Conservation (phyloP, 805 yeast genomes). For the Candida golubevii region DNA sequence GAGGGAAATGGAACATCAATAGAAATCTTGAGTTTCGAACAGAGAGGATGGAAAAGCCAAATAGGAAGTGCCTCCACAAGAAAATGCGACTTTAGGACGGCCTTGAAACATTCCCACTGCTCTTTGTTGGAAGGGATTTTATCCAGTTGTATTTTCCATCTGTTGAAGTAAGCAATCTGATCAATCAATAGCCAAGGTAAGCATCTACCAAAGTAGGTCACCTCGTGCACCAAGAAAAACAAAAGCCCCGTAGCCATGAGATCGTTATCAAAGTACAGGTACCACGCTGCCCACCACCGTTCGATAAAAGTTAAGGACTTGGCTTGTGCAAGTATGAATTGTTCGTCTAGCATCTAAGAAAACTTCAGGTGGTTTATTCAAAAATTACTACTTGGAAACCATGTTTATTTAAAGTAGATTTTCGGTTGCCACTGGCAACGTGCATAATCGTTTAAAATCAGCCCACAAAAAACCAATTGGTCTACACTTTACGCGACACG, state of each 20-base stretch:
- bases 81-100: conserved; percentile 54
- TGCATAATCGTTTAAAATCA: too few relatives aligned
- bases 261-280: conserved; percentile 50
- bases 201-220: conserved; percentile 57
- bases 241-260: conserved; percentile 54
- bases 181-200: conserved; percentile 56
- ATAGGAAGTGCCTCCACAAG: conserved; percentile 58
- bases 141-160: conserved; percentile 51
- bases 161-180: conserved; percentile 47
- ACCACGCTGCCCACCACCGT: conserved; percentile 54
- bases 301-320: conserved; percentile 26
- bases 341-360: too few relatives aligned
- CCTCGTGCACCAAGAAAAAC: conserved; percentile 51
- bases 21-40: conserved; percentile 44
- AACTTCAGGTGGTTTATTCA: too few relatives aligned
- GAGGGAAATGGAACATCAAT: conserved; percentile 53
- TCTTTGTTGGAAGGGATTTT: conserved; percentile 51
- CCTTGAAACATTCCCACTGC: conserved; percentile 59
- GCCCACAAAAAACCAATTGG: too few relatives aligned
- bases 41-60: conserved; percentile 59
- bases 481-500: too few relatives aligned
- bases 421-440: too few relatives aligned
- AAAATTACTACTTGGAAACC: too few relatives aligned
- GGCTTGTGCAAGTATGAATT: too few relatives aligned
- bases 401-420: too few relatives aligned